phyloP scores from a whole-genome alignment of 225 moss, liverwort and hornwort species.

The Bryum argenteum region DNA sequence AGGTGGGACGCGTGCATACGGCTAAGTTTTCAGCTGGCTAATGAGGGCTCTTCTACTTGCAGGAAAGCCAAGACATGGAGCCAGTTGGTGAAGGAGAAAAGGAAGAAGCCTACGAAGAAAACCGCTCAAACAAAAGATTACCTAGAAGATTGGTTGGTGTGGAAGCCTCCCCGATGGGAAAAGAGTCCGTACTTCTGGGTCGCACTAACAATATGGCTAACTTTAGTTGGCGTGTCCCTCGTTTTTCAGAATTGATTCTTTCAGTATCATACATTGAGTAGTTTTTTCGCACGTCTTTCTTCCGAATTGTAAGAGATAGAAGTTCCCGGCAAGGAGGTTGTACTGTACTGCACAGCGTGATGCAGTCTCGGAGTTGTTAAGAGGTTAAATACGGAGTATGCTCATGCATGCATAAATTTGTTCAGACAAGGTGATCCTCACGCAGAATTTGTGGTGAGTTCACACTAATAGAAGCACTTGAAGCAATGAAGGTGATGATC shows the following conservation, averaged over 20 bases:
- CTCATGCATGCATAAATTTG: constrained; percentile 6
- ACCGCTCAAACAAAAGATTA: constrained; percentile 70
- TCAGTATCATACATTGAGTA: constrained; percentile 14
- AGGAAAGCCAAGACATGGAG: constrained; percentile 83
- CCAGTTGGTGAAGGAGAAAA: constrained; percentile 64
- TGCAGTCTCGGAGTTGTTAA: constrained; percentile 21
- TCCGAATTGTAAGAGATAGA: constrained; percentile 14
- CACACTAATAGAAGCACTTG: not conserved
- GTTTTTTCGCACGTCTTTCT: constrained; percentile 12
- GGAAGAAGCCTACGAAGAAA: constrained; percentile 61
- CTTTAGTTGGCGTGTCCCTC: constrained; percentile 86
- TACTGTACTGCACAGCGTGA: constrained; percentile 33
- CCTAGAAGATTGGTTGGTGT: constrained; percentile 92
- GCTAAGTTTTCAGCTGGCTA: constrained; percentile 8
- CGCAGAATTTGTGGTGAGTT: not conserved
- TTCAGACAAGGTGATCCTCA: not conserved
- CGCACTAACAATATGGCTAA: constrained; percentile 92
- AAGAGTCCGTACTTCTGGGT: constrained; percentile 98
- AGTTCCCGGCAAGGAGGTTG: constrained; percentile 31
- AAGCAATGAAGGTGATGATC: not conserved
- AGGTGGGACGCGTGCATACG: constrained; percentile 9
- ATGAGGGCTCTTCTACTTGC: constrained; percentile 22
- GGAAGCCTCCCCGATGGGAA: constrained; percentile 99
- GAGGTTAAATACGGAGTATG: constrained; percentile 5
- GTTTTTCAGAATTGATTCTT: constrained; percentile 74